Base-by-base conservation (phyloP, 768 basidiomycete species). In the Hericium erinaceus region DNA sequence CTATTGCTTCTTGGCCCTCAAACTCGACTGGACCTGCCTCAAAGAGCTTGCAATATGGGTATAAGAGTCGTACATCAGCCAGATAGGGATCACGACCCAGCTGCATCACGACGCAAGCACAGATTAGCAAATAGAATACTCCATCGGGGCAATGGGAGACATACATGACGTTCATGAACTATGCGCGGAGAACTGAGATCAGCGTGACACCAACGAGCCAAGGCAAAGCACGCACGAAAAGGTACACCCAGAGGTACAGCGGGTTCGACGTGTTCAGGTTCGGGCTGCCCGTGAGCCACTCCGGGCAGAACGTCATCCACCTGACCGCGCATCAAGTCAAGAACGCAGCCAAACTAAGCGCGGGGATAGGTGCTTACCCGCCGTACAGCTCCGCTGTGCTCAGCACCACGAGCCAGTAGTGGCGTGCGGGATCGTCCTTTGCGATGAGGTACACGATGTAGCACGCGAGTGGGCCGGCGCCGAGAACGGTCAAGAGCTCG, bases 271-370 rank as follows among this genome's bases (percentile, higher is more conserved):
- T 88, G 64, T 87, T 77, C 55, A 92, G 70, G 67, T 78, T 87
- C 0, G 83, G 81, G 64, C 81, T 87, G 18, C 87, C 88, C 1
- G 79, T 83, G 51, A 92, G 72, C 89, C 89, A 92, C 70, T 92
- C 90, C 0, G 90, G 90, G 65, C 83, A 85, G 71, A 92, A 92
- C 2, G 89, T 92, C 90, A 92, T 91, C 84, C 84, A 91, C 15
- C 67, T 68, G 26, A 8, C 4, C 22, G 39, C 11, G 44, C 15
- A 4, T 7, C 38, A 16, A 18, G 10, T 18, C 38, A 28, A 18
- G 24, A n/a, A 20, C 2, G 5, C 9, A 24, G 4, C 33, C 33
- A 33, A 39, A 26, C 20, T 38, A 7, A 9, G 24, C 16, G 40
- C 46, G 54, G 38, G 6, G 46, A 13, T 33, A 33, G 33, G 33